Evolutionary conservation across 2,329 filamentous ascomycete genomes (phyloP), one percentile per base, ranked within the genome.

Genomic region (Pyrenochaeta sp.): DNA sequence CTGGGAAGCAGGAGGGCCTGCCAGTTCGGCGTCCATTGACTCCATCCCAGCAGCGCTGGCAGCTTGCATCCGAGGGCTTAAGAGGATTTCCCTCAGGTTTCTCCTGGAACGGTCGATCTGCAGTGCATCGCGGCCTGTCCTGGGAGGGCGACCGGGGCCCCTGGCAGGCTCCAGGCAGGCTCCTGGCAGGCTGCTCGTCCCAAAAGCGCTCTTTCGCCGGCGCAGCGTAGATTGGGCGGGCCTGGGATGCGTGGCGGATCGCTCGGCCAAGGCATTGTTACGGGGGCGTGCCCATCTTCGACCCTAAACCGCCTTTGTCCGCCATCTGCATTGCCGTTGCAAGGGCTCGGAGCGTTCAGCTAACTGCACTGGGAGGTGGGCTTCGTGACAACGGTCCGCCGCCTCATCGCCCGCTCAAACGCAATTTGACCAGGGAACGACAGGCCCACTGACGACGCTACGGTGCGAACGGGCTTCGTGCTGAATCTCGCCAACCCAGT

Each of bases 301-400:
- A 52, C 61, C 51, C 69, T 68, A 69, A 66, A 54, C 67, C 63
- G 41, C 58, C 59, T 62, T 64, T 45, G 69, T 53, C 60, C 64
- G 60, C 67, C 69, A 71, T 72, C 73, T 76, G 73, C 74, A 75
- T 70, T 74, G 64, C 74, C 74, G 73, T 76, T 76, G 65, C 70
- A 67, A 56, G 71, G 68, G 67, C 65, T 68, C 64, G 58, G 63
- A 64, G 66, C 60, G 54, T 53, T 55, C 58, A 51, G 50, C 69
- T 72, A 72, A 60, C 70, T 64, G 51, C 44, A 60, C 60, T 67
- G 44, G 67, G 70, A 52, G 56, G 44, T 52, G 66, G 64, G 67
- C 69, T 66, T 70, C 59, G 65, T 71, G 60, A 67, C 68, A 74
- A 73, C 72, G 72, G 69, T 71, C 71, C 67, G 72, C 68, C 65